Base-by-base conservation (phyloP, 345 rosid species). In the Acer yangbiense region DNA sequence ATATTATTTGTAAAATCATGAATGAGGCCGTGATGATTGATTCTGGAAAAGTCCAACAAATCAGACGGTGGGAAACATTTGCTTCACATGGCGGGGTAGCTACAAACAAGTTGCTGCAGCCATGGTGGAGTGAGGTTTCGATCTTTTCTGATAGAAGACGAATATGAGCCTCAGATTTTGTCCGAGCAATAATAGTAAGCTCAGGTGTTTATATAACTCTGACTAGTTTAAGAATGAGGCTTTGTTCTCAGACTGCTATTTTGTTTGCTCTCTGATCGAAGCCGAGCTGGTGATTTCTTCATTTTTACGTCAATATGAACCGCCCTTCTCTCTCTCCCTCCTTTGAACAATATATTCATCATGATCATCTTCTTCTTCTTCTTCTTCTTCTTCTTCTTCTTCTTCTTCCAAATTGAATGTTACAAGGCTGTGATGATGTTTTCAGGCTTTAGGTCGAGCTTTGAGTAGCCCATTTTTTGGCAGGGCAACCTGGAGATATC, bases 11-110 rank as follows among this genome's bases (percentile, higher is more conserved):
- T 46, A 46, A 46, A 46, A 48, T 54, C n/a, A 5, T 54, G 58
- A 54, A 54, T 16, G 58, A 54, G 69, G 77, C 77, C 11, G 77
- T 74, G 77, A 74, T 48, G 70, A 50, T 10, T 27, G n/a, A 20
- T 48, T 10, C 18, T 6, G 6, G 11, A 18, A 18, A 75, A 18
- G 29, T 29, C 13, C n/a, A 25, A 52, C 27, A 11, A 5, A 65
- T 50, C 71, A 12, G 71, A 63, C 63, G 8, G 17, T 32, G 77
- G 18, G 20, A 20, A 29, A 65, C 25, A 9, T 73, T 61, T 62
- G 16, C 32, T 50, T 21, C 3, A 18, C 29, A n/a, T 75, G 77
- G 77, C 77, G 52, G 10, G 77, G 77, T 61, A 32, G 62, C 63
- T 29, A 29, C 20, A 16, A 54, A 54, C 5, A 54, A 14, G 29